phyloP scores from a whole-genome alignment of 164 flowering plant genomes.

The Vitis cinerea region DNA sequence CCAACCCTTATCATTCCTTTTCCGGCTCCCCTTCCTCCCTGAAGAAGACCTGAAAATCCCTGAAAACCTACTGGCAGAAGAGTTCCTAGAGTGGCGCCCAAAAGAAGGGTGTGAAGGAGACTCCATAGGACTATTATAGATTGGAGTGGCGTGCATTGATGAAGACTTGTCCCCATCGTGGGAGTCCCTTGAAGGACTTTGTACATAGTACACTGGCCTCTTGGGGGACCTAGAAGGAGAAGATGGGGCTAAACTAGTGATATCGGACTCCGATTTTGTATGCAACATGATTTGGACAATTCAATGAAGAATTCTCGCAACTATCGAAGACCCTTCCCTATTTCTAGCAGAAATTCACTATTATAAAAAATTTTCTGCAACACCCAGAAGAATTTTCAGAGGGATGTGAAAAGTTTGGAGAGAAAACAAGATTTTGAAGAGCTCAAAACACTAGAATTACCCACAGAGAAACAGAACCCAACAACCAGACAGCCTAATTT shows the following conservation, averaged over 20 bases:
- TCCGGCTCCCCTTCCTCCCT: conserved; percentile 59
- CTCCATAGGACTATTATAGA: conserved; percentile 80
- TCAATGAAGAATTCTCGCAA: no score
- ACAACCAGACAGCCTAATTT: no score
- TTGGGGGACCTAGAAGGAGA: conserved; percentile 94
- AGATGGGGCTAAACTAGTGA: conserved; percentile 87
- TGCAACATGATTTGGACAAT: no score
- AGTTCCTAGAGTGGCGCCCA: conserved; percentile 86
- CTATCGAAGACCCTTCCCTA: no score
- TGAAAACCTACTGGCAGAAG: conserved; percentile 89
- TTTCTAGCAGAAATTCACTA: no score
- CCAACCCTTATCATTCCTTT: conserved; percentile 95
- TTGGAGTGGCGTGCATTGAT: conserved; percentile 86
- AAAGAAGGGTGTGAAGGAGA: conserved; percentile 94
- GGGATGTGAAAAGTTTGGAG: no score
- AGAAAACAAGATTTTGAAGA: no score
- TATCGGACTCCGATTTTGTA: conserved; percentile 85
- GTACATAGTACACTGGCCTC: conserved; percentile 77
- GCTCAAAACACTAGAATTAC: no score
- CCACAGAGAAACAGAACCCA: no score
- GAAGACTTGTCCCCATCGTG: conserved; percentile 96
- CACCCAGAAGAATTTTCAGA: no score
- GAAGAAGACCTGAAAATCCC: conserved; percentile 87
- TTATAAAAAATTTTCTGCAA: no score
- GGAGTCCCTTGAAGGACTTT: conserved; percentile 96